Evolutionary conservation across 805 yeast genomes (phyloP), one percentile per base, ranked within the genome.

Genomic region (Starmerella riodocensis): DNA sequence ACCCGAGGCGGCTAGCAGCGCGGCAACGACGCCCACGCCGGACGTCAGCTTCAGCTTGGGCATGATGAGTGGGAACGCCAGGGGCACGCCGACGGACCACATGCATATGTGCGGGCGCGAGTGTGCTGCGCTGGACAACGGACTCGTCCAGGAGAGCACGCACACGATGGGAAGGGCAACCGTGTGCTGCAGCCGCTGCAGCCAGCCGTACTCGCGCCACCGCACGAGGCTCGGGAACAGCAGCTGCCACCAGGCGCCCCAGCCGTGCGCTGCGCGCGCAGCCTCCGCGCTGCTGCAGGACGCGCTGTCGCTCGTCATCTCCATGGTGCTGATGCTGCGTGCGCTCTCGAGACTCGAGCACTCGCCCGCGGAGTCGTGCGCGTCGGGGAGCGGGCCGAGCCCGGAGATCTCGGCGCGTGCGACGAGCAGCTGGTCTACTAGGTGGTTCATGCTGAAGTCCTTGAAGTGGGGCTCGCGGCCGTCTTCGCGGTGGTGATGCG

Each of bases 61-160:
- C 4, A 36, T n/a, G 5, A 44, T 14, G 14, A 41, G 7, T 12
- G 48, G 48, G 3, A 44, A 14, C 3, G 26, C n/a, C 8, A 34
- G 14, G 3, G 48, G 48, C 6, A 44, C 39, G 11, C 36, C 38
- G 2, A 41, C 27, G 6, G 43, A 22, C 14, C 41, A 36, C 11
- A 44, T 25, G 28, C 45, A 41, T 13, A 38, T 24, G 8, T 29
- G 37, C 6, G 5, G 23, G 21, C 37, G 20, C 3, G 36, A 32
- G 11, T 6, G 3, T 2, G 42, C 28, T 5, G 29, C 17, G 4
- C 19, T 4, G 1, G 42, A 25, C 11, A 32, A 12, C 5, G 48
- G 48, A 2, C 38, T 36, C 26, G 38, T 40, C 39, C 48, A 41
- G 2, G 40, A 14, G 11, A 41, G 38, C 25, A 44, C 9, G 12